These are phyloP conservation scores for Plasmopara muralis DNA, from an alignment of 352 stramenopile species.

Conservation along the genomic window DNA sequence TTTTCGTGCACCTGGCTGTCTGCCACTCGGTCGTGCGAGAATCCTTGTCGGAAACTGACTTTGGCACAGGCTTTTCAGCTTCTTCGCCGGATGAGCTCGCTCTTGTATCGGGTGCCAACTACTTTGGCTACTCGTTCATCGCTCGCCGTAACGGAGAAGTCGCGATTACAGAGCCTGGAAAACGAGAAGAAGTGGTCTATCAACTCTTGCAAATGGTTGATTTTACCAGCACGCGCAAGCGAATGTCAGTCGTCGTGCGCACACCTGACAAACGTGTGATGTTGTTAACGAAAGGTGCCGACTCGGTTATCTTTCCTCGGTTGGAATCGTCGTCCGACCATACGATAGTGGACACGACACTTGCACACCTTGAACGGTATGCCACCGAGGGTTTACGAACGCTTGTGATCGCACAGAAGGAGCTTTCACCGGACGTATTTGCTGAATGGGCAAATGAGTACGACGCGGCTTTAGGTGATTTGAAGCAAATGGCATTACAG, in stretches of 20 bases:
- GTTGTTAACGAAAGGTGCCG: conserved; percentile 78
- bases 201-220: conserved; percentile 94
- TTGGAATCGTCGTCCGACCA: conserved; percentile 19
- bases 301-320: conserved; percentile 75
- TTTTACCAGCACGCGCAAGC: conserved; percentile 97
- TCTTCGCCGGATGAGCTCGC: conserved; percentile 80
- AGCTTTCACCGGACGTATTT: conserved; percentile 60
- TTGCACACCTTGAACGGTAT: conserved; percentile 77
- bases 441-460: conserved; percentile 70
- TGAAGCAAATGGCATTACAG: conserved; percentile 58
- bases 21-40: conserved; percentile 84
- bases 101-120: conserved; percentile 70
- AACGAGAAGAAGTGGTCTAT: conserved; percentile 46
- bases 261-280: conserved; percentile 56
- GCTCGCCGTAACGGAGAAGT: conserved; percentile 61
- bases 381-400: conserved; percentile 83
- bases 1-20: conserved; percentile 74
- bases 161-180: conserved; percentile 37
- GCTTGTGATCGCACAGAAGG: conserved; percentile 82
- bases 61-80: conserved; percentile 57
- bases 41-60: conserved; percentile 32
- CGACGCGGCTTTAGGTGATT: conserved; percentile 58
- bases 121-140: conserved; percentile 75
- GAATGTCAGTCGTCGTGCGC: conserved; percentile 97
- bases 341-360: conserved; percentile 50